Base-by-base conservation (phyloP, 495 filamentous ascomycete genomes). In the Friedmanniomyces simplex region DNA sequence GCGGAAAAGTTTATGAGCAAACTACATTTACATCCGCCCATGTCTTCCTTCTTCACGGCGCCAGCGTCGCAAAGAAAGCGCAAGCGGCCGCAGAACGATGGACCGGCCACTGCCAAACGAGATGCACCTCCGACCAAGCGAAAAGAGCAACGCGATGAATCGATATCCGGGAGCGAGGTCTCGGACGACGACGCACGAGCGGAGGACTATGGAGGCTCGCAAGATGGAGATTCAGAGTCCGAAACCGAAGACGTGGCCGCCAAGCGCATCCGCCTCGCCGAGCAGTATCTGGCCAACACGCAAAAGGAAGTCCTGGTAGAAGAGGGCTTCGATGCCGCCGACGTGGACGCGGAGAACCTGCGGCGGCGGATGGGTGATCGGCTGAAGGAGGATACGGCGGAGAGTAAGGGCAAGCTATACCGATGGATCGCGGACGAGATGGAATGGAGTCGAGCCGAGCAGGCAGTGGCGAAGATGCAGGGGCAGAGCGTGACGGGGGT, bases 281-380 rank as follows among this genome's bases (percentile, higher is more conserved):
- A 96, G 73, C 84, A 87, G 61, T 97, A 97, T 69, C 76, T 98
- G 46, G 86, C 94, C 18, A 96, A 94, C 67, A 83, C 95, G 51
- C 78, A 82, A 50, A 79, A 86, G 50, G 90, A 96, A 67, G 86
- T 94, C 25, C 81, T 68, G 21, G 62, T 86, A 51, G 83, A 85
- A 66, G 78, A 75, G 50, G 93, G 88, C 5, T 97, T 96, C 64
- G 89, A 98, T 73, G 93, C 93, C 2, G 90, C 83, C 58, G 84
- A 96, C 20, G 88, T 98, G 45, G 93, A 97, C 71, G 77, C 84
- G 43, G 90, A 97, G 63, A 76, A 95, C 50, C 30, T 64, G 34
- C 56, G 60, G 14, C 28, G 51, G 32, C 61, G 60, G 14, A 93
- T 97, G 64, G 89, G 93, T 6, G 84, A 91, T 65, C 76, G 91